Base-by-base conservation (phyloP, 805 yeast genomes). In the Metschnikowia anglica region DNA sequence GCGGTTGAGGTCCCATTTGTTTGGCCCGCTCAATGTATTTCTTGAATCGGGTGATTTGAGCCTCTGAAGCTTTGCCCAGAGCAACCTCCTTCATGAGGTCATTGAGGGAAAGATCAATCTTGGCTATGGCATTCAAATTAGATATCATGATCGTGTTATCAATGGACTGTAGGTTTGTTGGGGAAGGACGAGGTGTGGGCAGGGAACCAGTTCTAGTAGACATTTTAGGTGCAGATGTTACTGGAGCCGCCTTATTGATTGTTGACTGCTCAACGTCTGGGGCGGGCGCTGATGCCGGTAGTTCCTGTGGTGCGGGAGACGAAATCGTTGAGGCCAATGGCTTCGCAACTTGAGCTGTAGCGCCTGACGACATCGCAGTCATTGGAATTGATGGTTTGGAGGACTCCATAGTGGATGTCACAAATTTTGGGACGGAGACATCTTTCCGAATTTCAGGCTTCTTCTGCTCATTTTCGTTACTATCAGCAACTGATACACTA, bases 61-160 rank as follows among this genome's bases (percentile, higher is more conserved):
- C 81, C 4, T 79, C 76, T 0, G 80, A 61, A 0, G 97, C 96
- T 18, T 71, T 73, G 4, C 96, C 96, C 43, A 83, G 76, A 0
- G 98, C 97, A 2, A 91, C 97, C 4, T 74, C 76, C 48, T 83
- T 81, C 97, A 91, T 89, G 39, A 91, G 66, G 1, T 74, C 64
- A 49, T 81, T 84, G 37, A 91, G 63, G 4, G 81, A 73, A 0
- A 79, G 73, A 55, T 89, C 95, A 4, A 73, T 71, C 30, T 84
- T 75, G 0, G 97, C 97, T 63, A 91, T 81, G 1, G 84, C 72
- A 56, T 90, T 90, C 56, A 91, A 73, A 53, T 88, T 86, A 3
- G 85, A 80, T 52, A 91, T 88, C 86, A 91, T 88, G 48, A 84
- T 79, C 31, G 84, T 83, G 55, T 85, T 84, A 38, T 80, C 85